These are phyloP conservation scores for Codiaeum variegatum DNA, from an alignment of 441 rosid species.

Conservation along the genomic window DNA sequence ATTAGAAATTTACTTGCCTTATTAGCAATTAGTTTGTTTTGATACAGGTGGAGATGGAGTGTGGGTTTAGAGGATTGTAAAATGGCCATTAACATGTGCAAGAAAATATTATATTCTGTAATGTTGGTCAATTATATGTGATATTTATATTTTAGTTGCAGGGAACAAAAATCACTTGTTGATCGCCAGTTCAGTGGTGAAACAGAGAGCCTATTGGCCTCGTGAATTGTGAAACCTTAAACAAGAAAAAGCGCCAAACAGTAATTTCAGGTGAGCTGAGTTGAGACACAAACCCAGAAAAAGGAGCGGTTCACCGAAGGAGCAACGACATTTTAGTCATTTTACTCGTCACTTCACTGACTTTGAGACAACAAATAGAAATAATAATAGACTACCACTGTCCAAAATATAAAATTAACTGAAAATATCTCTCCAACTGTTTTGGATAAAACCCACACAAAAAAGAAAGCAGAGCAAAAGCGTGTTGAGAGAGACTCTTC, in stretches of 20 bases:
- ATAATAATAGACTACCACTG: not conserved
- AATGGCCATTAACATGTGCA: too few species aligned
- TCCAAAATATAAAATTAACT: not conserved
- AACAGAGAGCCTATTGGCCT: not conserved
- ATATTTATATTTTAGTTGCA: too few species aligned
- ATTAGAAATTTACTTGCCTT: too few species aligned
- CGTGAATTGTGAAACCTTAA: slow-evolving; percentile 27
- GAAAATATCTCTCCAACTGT: not conserved
- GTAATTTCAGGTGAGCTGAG: not conserved
- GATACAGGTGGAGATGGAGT: too few species aligned
- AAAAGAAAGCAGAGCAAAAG: slow-evolving; percentile 2
- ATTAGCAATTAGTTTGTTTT: too few species aligned
- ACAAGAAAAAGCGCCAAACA: slow-evolving; percentile 4
- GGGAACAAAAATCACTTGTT: too few species aligned
- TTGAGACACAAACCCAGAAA: not conserved
- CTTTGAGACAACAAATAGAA: slow-evolving; percentile 5
- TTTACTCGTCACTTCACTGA: slow-evolving; percentile 6
- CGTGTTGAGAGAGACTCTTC: not conserved
- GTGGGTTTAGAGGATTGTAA: too few species aligned
- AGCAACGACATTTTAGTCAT: slow-evolving; percentile 7
- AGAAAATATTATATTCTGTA: too few species aligned
- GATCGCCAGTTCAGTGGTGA: too few species aligned
- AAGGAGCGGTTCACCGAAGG: not conserved
- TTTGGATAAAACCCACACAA: slow-evolving; percentile 20
- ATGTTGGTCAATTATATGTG: too few species aligned